Conservation (phyloP, 495 filamentous ascomycete species). For the Annulohypoxylon maeteangense region DNA sequence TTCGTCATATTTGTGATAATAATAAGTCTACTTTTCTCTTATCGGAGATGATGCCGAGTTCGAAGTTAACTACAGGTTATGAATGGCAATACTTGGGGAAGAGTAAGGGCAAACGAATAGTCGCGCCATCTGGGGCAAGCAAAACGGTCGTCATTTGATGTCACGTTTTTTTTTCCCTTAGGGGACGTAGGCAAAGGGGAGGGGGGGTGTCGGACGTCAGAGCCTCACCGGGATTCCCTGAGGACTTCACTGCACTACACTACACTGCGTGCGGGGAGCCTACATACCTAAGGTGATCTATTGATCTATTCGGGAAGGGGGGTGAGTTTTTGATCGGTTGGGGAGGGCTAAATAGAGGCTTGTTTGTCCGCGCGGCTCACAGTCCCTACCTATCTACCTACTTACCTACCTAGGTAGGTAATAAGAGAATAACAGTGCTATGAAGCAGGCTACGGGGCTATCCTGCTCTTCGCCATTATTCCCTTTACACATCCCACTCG, state of each 20-base stretch:
- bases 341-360: conserved; percentile 11
- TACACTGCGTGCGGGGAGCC: conserved; percentile 17
- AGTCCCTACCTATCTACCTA: not conserved
- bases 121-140: not conserved
- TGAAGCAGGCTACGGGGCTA: conserved; percentile 35
- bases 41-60: not conserved
- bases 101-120: not conserved
- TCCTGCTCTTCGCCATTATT: not conserved
- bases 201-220: conserved; percentile 11
- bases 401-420: not conserved
- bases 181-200: not conserved
- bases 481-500: not conserved
- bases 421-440: not conserved
- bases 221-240: conserved; percentile 32
- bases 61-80: not conserved
- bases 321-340: not conserved
- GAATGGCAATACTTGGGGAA: not conserved
- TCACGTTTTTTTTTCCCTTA: not conserved
- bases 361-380: conserved; percentile 1
- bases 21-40: not conserved
- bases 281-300: conserved; percentile 4
- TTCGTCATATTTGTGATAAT: conserved; percentile 54
- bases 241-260: not conserved
- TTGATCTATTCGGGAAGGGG: conserved; percentile 11
- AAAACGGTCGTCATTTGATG: not conserved